Evolutionary conservation across 1,284 basidiomycete species (phyloP).

Genomic region (Ceratobasidium theobromae): DNA sequence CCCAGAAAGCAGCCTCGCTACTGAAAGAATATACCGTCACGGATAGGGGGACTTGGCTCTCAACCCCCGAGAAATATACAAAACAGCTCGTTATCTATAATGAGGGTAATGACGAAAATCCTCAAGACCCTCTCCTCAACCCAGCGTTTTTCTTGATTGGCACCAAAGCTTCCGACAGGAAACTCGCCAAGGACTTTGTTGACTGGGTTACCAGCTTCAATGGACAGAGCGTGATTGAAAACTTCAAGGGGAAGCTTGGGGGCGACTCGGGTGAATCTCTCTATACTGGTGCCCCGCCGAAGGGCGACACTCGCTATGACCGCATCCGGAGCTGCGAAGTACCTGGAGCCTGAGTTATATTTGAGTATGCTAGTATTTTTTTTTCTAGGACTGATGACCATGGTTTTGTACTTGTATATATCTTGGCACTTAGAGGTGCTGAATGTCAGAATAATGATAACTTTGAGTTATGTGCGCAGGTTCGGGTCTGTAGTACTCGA

Average conservation of each 20-base stretch:
- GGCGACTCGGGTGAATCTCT: not conserved
- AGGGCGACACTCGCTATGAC: not conserved
- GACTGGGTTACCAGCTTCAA: slow-evolving; percentile 46
- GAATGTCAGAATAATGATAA: too few species aligned
- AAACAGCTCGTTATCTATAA: slow-evolving; percentile 38
- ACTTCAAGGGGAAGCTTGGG: slow-evolving; percentile 42
- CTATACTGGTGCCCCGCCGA: slow-evolving; percentile 21
- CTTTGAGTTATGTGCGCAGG: too few species aligned
- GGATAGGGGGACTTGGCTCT: slow-evolving; percentile 45
- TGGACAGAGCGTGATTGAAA: slow-evolving; percentile 49
- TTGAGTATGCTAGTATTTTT: not conserved
- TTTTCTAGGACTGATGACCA: too few species aligned
- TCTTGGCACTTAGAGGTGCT: not conserved
- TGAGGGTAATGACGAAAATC: slow-evolving; percentile 29
- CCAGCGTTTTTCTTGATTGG: slow-evolving; percentile 49
- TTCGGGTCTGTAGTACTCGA: too few species aligned
- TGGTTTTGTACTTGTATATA: not conserved
- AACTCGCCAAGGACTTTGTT: slow-evolving; percentile 46
- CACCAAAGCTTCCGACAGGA: slow-evolving; percentile 36
- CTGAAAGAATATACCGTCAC: slow-evolving; percentile 54
- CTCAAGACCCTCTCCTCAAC: slow-evolving; percentile 47
- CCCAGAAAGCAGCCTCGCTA: slow-evolving; percentile 46
- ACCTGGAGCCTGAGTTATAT: not conserved
- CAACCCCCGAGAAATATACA: slow-evolving; percentile 43
- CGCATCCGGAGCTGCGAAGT: slow-evolving; percentile 12